These are phyloP conservation scores for Dysphania ambrosioides DNA, from an alignment of 148 eudicot genomes.

Conservation along the genomic window DNA sequence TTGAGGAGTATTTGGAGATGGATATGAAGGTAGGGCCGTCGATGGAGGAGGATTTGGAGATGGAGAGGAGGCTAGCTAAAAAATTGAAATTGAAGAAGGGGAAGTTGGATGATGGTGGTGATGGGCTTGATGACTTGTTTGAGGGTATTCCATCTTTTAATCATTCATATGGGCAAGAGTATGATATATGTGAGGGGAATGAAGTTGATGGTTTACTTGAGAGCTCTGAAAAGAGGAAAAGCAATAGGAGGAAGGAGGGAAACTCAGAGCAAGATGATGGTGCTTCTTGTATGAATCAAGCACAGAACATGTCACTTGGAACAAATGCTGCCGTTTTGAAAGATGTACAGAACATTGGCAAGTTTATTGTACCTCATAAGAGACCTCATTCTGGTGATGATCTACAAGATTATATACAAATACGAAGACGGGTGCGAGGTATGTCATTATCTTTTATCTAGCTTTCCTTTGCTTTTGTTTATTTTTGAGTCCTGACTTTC, in stretches of 20 bases:
- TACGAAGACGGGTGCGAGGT: conserved; percentile 80
- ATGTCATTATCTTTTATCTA: conserved; percentile 3
- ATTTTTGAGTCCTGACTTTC: conserved; percentile 9
- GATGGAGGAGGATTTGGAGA: conserved; percentile 58
- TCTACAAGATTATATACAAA: conserved; percentile 50
- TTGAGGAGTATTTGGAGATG: conserved; percentile 60
- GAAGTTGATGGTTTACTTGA: conserved; percentile 20
- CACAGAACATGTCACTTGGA: conserved; percentile 23
- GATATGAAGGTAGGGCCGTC: conserved; percentile 37
- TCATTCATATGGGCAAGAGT: conserved; percentile 35
- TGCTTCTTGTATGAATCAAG: conserved; percentile 13
- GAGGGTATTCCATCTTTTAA: conserved; percentile 56
- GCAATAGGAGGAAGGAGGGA: conserved; percentile 20
- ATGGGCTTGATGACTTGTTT: conserved; percentile 48
- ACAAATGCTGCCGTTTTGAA: conserved; percentile 22
- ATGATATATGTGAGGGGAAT: conserved; percentile 18
- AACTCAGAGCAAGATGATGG: conserved; percentile 24
- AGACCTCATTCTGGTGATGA: conserved; percentile 53
- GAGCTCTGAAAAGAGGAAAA: conserved; percentile 7
- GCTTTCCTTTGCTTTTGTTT: not conserved
- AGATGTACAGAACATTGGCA: conserved; percentile 25
- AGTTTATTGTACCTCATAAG: conserved; percentile 79
- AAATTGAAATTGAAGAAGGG: conserved; percentile 71
- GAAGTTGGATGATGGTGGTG: conserved; percentile 52
- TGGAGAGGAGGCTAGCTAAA: conserved; percentile 67